Percentiles rank a stretch among this genome's conserved stretches.
Conservation (phyloP, 768 basidiomycete genomes). For the Mycena galericulata region DNA sequence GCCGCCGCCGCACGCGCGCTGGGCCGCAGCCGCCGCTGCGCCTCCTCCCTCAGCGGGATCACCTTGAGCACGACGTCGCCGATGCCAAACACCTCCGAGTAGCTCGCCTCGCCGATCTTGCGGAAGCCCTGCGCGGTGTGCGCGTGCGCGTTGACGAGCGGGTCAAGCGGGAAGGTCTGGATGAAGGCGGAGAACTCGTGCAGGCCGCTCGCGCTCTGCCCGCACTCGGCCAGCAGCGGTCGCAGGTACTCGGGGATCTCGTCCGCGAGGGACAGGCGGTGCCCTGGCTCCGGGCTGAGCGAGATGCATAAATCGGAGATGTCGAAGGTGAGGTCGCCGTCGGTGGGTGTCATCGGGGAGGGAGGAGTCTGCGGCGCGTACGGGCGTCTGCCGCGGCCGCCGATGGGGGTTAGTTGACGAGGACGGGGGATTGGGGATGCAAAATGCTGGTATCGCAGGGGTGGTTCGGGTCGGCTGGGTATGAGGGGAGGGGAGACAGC, state of each 20-base stretch:
- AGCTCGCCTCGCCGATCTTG: constrained; percentile 97
- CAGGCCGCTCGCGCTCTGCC: constrained; percentile 68
- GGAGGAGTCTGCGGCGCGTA: constrained; percentile 65
- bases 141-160: constrained; percentile 57
- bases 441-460: constrained; percentile 37
- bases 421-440: constrained; percentile 54
- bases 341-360: constrained; percentile 65
- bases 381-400: constrained; percentile 51
- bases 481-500: neutral
- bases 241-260: constrained; percentile 65
- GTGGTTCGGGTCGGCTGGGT: constrained; percentile 6
- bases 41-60: constrained; percentile 78
- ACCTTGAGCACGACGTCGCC: constrained; percentile 92
- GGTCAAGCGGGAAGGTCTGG: constrained; percentile 81
- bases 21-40: constrained; percentile 29
- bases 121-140: constrained; percentile 57
- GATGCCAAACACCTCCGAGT: constrained; percentile 95
- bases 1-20: constrained; percentile 45
- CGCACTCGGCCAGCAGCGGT: constrained; percentile 78
- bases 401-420: constrained; percentile 79
- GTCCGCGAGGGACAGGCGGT: constrained; percentile 37
- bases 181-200: constrained; percentile 89
- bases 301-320: constrained; percentile 57
- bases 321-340: constrained; percentile 65
- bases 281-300: constrained; percentile 40